phyloP scores from a whole-genome alignment of 2,329 filamentous ascomycete species.

The Penicillium expansum region DNA sequence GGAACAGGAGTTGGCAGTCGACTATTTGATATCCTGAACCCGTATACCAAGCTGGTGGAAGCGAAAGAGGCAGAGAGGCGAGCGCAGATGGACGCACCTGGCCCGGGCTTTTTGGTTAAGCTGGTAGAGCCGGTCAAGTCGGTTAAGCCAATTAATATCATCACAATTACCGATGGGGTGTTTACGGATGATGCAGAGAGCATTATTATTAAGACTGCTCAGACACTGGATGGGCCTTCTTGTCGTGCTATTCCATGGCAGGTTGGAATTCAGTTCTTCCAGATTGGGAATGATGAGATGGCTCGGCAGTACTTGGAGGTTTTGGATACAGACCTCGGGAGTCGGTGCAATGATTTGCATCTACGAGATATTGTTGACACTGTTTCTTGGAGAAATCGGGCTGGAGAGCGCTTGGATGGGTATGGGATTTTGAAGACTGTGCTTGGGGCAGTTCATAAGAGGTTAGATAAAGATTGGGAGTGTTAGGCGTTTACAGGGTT shows the following conservation, averaged over 20 bases:
- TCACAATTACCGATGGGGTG: constrained; percentile 86
- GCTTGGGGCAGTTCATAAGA: constrained; percentile 69
- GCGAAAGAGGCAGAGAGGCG: constrained; percentile 39
- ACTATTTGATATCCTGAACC: constrained; percentile 67
- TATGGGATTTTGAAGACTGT: constrained; percentile 78
- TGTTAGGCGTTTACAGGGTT: too few relatives aligned
- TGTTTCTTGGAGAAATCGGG: constrained; percentile 63
- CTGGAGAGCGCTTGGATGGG: constrained; percentile 56
- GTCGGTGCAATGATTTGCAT: constrained; percentile 42
- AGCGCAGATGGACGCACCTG: constrained; percentile 24
- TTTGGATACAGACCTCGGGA: constrained; percentile 70
- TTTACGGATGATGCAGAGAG: constrained; percentile 76
- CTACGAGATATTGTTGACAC: constrained; percentile 91
- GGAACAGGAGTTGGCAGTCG: constrained; percentile 73
- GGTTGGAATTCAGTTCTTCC: constrained; percentile 93
- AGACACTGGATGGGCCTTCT: constrained; percentile 60
- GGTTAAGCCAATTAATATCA: constrained; percentile 81
- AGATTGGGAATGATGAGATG: constrained; percentile 71
- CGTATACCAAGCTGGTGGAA: constrained; percentile 64
- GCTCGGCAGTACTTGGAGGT: constrained; percentile 65
- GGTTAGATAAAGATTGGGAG: constrained; percentile 9
- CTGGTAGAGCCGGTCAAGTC: constrained; percentile 44
- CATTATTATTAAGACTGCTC: constrained; percentile 65
- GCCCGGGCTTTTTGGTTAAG: constrained; percentile 53
- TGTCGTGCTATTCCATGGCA: constrained; percentile 73